phyloP scores from a whole-genome alignment of 345 rosid genomes.

The Dipteronia dyeriana region DNA sequence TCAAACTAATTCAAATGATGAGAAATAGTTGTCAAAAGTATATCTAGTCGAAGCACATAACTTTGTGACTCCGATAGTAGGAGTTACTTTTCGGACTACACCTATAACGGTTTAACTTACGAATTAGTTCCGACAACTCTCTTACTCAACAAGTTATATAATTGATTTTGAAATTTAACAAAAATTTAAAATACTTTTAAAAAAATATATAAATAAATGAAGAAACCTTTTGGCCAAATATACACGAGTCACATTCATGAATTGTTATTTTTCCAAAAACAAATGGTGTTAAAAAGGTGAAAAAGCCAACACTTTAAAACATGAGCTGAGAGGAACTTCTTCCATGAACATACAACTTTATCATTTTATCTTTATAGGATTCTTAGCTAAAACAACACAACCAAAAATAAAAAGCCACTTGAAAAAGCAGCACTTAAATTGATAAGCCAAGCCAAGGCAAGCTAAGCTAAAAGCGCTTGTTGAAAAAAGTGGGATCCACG shows the following conservation, averaged over 20 bases:
- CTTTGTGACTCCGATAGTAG: too few relatives aligned
- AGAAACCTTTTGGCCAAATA: too few relatives aligned
- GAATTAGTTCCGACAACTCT: too few relatives aligned
- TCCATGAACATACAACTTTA: neutral
- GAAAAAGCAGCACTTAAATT: neutral
- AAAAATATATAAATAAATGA: too few relatives aligned
- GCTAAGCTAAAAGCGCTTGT: conserved; percentile 11
- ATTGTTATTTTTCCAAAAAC: conserved; percentile 1
- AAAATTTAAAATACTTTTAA: too few relatives aligned
- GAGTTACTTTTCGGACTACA: too few relatives aligned
- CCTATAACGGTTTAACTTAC: too few relatives aligned
- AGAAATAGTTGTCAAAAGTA: neutral
- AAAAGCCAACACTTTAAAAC: neutral
- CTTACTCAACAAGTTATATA: too few relatives aligned
- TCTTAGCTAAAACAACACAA: conserved; percentile 5
- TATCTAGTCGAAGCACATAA: too few relatives aligned
- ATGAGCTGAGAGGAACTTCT: neutral
- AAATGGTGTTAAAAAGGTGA: neutral
- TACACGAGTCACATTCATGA: neutral
- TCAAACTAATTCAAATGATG: neutral
- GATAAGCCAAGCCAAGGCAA: neutral
- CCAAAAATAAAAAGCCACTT: neutral
- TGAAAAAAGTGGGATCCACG: conserved; percentile 2
- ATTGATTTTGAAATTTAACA: too few relatives aligned
- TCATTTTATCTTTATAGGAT: conserved; percentile 22